A percentile compares a stretch with the other conserved stretches of the same genome.
These are phyloP conservation scores for Aspergillus udagawae DNA, from an alignment of 2,329 filamentous ascomycete genomes.

Conservation along the genomic window DNA sequence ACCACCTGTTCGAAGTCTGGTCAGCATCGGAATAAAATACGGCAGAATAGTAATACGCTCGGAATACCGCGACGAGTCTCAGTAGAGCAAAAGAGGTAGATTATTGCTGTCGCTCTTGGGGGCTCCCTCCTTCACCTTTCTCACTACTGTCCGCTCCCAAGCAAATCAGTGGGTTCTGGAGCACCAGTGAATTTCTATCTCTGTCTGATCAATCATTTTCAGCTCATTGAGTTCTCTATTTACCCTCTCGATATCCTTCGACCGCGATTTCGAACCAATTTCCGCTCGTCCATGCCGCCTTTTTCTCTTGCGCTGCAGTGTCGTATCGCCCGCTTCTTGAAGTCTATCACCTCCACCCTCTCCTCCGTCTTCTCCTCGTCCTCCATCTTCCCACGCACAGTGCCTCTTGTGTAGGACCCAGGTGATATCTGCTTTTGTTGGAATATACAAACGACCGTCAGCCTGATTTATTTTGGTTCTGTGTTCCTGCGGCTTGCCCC, in stretches of 20 bases:
- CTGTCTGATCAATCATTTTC: not conserved
- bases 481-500: conserved; percentile 4
- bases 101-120: conserved; percentile 6
- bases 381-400: conserved; percentile 7
- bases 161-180: not conserved
- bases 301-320: conserved; percentile 25
- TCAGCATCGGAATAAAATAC: not conserved
- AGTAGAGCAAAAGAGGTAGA: not conserved
- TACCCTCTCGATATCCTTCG: not conserved
- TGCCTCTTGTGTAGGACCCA: conserved; percentile 9
- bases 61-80: not conserved
- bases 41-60: not conserved
- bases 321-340: conserved; percentile 33
- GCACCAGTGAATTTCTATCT: not conserved
- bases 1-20: not conserved
- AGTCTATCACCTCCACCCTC: conserved; percentile 25
- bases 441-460: not conserved
- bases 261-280: not conserved
- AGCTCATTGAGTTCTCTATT: conserved; percentile 4
- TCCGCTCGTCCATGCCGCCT: conserved; percentile 30
- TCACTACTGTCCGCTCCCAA: conserved; percentile 8
- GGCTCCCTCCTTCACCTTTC: conserved; percentile 2
- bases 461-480: not conserved
- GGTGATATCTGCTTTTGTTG: conserved; percentile 7
- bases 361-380: conserved; percentile 1